These are phyloP conservation scores for Larix kaempferi DNA, from an alignment of 75 land plant species.

Conservation along the genomic window DNA sequence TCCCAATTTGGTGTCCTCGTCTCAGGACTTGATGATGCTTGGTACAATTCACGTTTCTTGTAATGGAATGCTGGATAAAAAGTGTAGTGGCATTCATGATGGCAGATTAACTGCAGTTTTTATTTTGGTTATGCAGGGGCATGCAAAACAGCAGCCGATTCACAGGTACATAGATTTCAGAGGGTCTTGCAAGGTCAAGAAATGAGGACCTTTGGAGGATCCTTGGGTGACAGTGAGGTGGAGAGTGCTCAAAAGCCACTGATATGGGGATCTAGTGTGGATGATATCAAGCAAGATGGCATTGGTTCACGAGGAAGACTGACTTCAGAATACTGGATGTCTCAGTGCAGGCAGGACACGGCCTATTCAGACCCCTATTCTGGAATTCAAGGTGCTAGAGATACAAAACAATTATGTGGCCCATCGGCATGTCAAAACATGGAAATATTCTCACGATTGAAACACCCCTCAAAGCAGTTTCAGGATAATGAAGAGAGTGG, in stretches of 20 bases:
- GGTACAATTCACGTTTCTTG: neutral
- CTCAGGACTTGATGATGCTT: neutral
- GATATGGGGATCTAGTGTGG: slow-evolving; percentile 3
- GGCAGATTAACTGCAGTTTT: neutral
- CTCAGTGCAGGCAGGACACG: neutral
- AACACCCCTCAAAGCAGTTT: neutral
- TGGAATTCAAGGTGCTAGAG: slow-evolving; percentile 1
- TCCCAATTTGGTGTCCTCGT: slow-evolving; percentile 6
- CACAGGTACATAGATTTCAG: slow-evolving; percentile 1
- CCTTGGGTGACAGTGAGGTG: slow-evolving; percentile 2
- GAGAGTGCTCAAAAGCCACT: neutral
- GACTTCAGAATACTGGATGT: slow-evolving; percentile 9
- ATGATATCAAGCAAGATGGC: slow-evolving; percentile 6
- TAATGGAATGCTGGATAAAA: neutral
- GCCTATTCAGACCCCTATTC: neutral
- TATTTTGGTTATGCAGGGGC: slow-evolving; percentile 3
- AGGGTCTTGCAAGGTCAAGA: slow-evolving; percentile 62
- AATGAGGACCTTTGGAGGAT: slow-evolving; percentile 8
- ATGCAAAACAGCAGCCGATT: slow-evolving; percentile 1
- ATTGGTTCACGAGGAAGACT: slow-evolving; percentile 8
- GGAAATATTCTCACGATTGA: slow-evolving; percentile 7
- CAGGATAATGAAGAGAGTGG: slow-evolving; percentile 1
- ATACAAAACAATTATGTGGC: neutral
- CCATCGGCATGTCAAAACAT: neutral
- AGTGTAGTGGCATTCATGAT: neutral